Evolutionary conservation across 2,329 filamentous ascomycete species (phyloP), one percentile per base, ranked within the genome.

Genomic region (Tolypocladium cylindrosporum): DNA sequence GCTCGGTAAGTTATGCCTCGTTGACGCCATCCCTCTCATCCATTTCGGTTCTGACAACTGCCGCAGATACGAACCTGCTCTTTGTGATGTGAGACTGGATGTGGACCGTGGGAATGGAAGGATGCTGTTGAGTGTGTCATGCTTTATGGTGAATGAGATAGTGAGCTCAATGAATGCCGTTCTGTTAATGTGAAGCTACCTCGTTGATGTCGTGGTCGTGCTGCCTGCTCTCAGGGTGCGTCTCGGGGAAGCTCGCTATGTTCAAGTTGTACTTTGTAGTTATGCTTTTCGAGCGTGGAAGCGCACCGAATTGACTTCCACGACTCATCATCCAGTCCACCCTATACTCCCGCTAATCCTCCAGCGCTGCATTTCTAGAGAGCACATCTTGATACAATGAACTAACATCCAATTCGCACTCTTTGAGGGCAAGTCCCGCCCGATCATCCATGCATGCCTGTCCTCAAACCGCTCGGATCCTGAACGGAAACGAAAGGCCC

Each of bases 1-100:
- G 41, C 78, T 99, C 68, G 91, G 93, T 97, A 85, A 76, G 86
- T 76, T 43, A 42, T 31, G 51, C 37, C 57, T 57, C 39, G 34
- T 58, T 56, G n/a, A 51, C 13, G 54, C 50, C 2, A 21, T 19
- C 14, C 14, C 1, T 6, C n/a, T 45, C 11, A 31, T 40, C 21
- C n/a, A 48, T 16, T 21, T 8, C 7, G 21, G 24, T 40, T 1
- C 64, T 66, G 62, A 64, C 60, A 36, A 60, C 7, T 55, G 36
- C 13, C 41, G 14, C n/a, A 88, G 85, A 88, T 69, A 85, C 82
- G 60, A 80, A 87, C 67, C 70, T 88, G 56, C 74, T 86, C 57
- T 88, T 87, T 69, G 83, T 88, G 60, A 88, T 88, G 85, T 87
- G n/a, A 54, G n/a, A 9, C 27, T 34, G 9, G 34, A 8, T 13